These are phyloP conservation scores for Aspergillus arachidicola DNA, from an alignment of 2,329 filamentous ascomycete genomes.

Conservation along the genomic window DNA sequence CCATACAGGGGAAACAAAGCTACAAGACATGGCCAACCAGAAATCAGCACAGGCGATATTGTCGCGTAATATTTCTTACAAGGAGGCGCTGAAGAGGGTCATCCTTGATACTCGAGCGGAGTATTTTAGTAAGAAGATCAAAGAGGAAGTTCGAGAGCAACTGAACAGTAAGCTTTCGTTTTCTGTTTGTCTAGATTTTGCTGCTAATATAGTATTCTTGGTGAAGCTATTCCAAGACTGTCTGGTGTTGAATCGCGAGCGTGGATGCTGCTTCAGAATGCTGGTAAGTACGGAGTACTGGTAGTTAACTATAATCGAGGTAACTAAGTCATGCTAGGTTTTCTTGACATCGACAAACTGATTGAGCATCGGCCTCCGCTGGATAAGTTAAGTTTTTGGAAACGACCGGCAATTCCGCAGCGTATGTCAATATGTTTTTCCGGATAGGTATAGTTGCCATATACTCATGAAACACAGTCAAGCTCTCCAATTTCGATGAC, in stretches of 20 bases:
- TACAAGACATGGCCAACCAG: neutral
- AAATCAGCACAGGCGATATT: neutral
- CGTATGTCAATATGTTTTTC: conserved; percentile 4
- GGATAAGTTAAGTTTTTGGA: conserved; percentile 16
- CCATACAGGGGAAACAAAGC: neutral
- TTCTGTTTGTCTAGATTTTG: too few relatives aligned
- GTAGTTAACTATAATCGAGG: rapidly evolving
- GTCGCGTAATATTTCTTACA: conserved; percentile 1
- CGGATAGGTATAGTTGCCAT: conserved; percentile 1
- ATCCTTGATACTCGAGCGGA: neutral
- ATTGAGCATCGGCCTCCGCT: conserved; percentile 38
- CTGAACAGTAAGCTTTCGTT: neutral
- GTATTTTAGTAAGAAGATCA: neutral
- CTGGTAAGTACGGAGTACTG: conserved; percentile 6
- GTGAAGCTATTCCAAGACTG: neutral
- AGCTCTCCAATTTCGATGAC: neutral
- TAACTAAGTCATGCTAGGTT: conserved; percentile 19
- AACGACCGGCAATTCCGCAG: conserved; percentile 27
- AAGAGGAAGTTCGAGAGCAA: neutral
- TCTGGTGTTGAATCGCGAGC: conserved; percentile 25
- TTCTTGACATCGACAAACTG: conserved; percentile 44
- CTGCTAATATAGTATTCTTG: neutral
- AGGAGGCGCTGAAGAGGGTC: neutral
- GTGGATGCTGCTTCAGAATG: conserved; percentile 35
- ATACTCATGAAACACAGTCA: neutral